Conservation (phyloP, 1,284 basidiomycete genomes). For the Ustilago shanxiensis region DNA sequence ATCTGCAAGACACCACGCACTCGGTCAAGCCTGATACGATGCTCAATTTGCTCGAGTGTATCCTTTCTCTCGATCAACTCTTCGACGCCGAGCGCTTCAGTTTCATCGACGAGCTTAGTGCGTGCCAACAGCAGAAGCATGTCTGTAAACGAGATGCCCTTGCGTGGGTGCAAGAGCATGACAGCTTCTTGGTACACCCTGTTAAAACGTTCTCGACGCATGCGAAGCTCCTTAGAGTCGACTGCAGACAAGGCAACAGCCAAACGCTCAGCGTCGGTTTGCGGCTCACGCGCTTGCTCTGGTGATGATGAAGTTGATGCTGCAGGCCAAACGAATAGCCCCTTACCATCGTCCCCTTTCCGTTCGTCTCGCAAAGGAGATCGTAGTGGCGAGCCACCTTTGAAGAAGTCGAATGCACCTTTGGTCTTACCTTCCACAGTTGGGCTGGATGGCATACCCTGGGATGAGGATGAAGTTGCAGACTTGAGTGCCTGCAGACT, state of each 20-base stretch:
- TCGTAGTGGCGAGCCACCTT: constrained; percentile 32
- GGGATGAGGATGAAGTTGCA: constrained; percentile 6
- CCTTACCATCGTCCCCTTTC: constrained; percentile 20
- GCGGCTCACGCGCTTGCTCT: constrained; percentile 5
- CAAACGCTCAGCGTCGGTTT: constrained; percentile 42
- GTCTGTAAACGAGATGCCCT: constrained; percentile 87
- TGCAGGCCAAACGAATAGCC: constrained; percentile 32
- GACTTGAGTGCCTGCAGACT: constrained; percentile 44
- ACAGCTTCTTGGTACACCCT: constrained; percentile 66
- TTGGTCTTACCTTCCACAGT: constrained; percentile 20
- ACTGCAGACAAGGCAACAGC: constrained; percentile 29
- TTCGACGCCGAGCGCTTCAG: constrained; percentile 59
- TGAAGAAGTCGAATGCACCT: constrained; percentile 38
- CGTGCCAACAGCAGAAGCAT: constrained; percentile 91
- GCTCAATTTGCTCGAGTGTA: constrained; percentile 60
- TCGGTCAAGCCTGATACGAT: constrained; percentile 59
- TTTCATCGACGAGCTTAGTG: constrained; percentile 90
- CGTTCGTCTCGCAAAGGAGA: constrained; percentile 37
- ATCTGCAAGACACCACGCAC: constrained; percentile 61
- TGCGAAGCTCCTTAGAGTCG: constrained; percentile 54
- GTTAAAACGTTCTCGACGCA: constrained; percentile 62
- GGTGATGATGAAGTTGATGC: constrained; percentile 22
- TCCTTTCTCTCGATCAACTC: constrained; percentile 65
- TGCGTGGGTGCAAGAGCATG: constrained; percentile 74
- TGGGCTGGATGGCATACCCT: constrained; percentile 13